phyloP scores from a whole-genome alignment of 1,139 yeast genomes.

The Debaryomycetaceae sp. region DNA sequence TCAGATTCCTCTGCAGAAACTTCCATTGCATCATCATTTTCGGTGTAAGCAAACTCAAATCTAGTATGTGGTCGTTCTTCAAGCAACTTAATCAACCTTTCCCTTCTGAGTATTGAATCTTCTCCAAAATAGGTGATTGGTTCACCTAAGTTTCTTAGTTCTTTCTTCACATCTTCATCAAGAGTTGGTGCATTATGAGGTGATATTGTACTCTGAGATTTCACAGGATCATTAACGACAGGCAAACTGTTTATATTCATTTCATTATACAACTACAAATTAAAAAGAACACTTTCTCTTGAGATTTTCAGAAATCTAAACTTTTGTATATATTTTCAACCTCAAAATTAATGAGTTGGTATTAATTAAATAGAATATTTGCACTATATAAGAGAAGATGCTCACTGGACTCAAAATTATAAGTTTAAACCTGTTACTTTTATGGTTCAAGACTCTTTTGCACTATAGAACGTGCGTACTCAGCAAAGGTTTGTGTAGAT shows the following conservation, averaged over 20 bases:
- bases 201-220: conserved; percentile 1
- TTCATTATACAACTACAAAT: no score
- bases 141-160: conserved; percentile 50
- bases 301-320: no score
- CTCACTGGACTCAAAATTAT: no score
- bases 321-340: no score
- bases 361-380: no score
- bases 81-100: conserved; percentile 39
- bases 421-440: no score
- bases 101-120: conserved; percentile 57
- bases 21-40: conserved; percentile 21
- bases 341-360: no score
- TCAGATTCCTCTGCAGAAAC: conserved; percentile 34
- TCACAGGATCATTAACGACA: conserved; percentile 18
- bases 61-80: conserved; percentile 13
- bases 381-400: no score
- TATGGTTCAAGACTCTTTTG: conserved; percentile 18
- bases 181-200: conserved; percentile 50
- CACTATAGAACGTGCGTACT: conserved; percentile 41
- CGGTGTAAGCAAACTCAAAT: conserved; percentile 6
- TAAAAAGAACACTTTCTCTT: no score
- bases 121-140: conserved; percentile 64
- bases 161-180: conserved; percentile 56
- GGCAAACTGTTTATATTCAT: conserved; percentile 24
- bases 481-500: conserved; percentile 45